Conservation (phyloP, 2,329 filamentous ascomycete species). For the Diaporthe sp. region DNA sequence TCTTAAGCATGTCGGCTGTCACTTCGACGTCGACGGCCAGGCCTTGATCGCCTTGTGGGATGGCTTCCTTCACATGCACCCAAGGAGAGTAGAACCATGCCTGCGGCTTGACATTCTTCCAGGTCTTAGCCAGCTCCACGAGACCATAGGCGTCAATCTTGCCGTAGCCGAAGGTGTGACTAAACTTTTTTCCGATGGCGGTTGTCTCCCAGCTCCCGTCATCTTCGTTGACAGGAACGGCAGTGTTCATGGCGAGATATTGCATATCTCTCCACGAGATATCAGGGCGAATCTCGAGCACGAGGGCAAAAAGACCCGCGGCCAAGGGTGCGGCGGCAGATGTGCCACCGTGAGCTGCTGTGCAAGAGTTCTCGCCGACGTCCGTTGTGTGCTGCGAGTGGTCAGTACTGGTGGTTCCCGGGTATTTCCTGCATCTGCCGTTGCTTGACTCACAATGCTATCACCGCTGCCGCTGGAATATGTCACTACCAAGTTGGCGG, state of each 20-base stretch:
- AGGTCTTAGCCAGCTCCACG: constrained; percentile 87
- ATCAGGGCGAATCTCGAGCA: constrained; percentile 86
- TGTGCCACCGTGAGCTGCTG: constrained; percentile 88
- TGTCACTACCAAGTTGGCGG: constrained; percentile 93
- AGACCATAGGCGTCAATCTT: constrained; percentile 91
- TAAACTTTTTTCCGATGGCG: constrained; percentile 86
- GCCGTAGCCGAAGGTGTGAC: constrained; percentile 95
- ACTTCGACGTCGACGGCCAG: constrained; percentile 86
- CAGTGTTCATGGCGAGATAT: constrained; percentile 88
- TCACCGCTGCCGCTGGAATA: constrained; percentile 94
- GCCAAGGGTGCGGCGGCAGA: constrained; percentile 95
- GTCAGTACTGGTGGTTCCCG: constrained; percentile 2
- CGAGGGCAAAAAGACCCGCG: constrained; percentile 91
- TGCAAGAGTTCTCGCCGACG: constrained; percentile 86
- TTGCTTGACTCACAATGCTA: constrained; percentile 73
- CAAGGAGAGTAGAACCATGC: constrained; percentile 95
- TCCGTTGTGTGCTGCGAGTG: constrained; percentile 85
- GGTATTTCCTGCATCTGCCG: background rate
- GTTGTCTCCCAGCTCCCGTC: constrained; percentile 85
- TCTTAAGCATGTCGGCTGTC: constrained; percentile 82
- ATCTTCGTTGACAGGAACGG: constrained; percentile 82
- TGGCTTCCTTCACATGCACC: constrained; percentile 87
- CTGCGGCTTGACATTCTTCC: constrained; percentile 92
- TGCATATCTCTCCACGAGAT: constrained; percentile 95
- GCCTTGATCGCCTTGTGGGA: constrained; percentile 88